Base-by-base conservation (phyloP, 257 asterid genomes). In the Linderniella brevidens region DNA sequence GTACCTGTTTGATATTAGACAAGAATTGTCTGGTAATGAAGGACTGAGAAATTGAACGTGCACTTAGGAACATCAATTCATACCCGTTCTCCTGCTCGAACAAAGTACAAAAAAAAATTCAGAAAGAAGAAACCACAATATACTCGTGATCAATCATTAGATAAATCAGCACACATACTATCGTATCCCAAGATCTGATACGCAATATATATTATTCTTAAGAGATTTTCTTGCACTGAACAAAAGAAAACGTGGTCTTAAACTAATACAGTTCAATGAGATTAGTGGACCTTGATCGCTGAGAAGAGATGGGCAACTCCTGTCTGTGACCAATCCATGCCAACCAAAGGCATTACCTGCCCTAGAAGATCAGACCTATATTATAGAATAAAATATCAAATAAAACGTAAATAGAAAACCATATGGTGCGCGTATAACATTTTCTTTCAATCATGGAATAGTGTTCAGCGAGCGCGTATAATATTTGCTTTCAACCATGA, bases 271-370 rank as follows among this genome's bases (percentile, higher is more conserved):
- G 35, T 8, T 35, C 35, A 13, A 20, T 46, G 55, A 49, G 47
- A 17, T 32, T 20, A 60, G 52, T 52, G 37, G 50, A 88, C 98
- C 96, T 85, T 85, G 75, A 90, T 85, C 53, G 98, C 93, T n/a
- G 98, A 72, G 68, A 88, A 88, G 59, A 88, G 90, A 78, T 88
- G 76, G 5, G 88, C 77, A 47, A 90, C 99, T 46, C 96, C 96
- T 35, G 80, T 74, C 62, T 90, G 96, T 8, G 88, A 81, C 99
- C 99, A 90, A 71, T 90, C 99, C 69, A 78, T 75, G 51, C 99
- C 99, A 50, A 90, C 94, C 83, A 64, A 76, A 47, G 99, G 99
- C 99, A 90, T 90, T 58, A 90, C 68, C 69, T 90, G 96, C 35
- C 95, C 93, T 39, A 87, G 79, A 72, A 87, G 85, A 72, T 86